These are phyloP conservation scores for Ophiostoma pallidulum DNA, from an alignment of 2,329 filamentous ascomycete genomes.

Conservation along the genomic window DNA sequence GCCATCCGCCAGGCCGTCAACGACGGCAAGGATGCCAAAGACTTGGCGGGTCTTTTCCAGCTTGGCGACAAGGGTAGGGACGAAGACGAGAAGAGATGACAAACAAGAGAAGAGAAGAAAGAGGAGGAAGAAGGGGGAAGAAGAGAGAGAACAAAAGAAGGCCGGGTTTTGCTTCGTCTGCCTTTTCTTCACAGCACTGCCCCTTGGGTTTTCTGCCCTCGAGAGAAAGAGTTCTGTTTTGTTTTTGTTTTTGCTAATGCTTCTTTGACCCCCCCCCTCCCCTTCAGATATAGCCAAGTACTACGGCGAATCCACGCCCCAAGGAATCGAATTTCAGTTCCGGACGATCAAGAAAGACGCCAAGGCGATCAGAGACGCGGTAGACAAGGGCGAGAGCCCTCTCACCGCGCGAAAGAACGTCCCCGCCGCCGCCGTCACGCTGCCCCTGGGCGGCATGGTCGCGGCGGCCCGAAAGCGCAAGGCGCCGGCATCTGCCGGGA, in stretches of 20 bases:
- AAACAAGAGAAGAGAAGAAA: not conserved
- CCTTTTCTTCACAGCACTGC: too few species aligned
- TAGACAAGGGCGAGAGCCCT: constrained; percentile 37
- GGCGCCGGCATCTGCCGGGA: not conserved
- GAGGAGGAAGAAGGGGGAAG: not conserved
- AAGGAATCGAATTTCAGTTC: constrained; percentile 53
- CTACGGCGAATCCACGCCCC: constrained; percentile 49
- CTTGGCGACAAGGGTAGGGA: constrained; percentile 33
- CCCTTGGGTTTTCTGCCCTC: not conserved
- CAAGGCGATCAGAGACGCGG: constrained; percentile 35
- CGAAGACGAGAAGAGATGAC: not conserved
- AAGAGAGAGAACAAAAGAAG: too few species aligned
- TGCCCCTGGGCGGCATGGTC: constrained; percentile 10
- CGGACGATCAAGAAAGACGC: constrained; percentile 45
- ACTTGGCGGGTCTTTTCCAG: constrained; percentile 32
- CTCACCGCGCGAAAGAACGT: constrained; percentile 22
- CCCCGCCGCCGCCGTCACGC: constrained; percentile 19
- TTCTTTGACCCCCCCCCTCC: too few species aligned
- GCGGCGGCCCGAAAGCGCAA: constrained; percentile 12
- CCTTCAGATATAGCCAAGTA: constrained; percentile 51
- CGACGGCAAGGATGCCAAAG: constrained; percentile 32
- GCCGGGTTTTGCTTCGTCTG: too few species aligned
- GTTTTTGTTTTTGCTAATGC: too few species aligned
- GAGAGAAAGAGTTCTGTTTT: too few species aligned
- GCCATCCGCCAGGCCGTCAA: constrained; percentile 29